Conservation (phyloP, 305 asterid genomes). For the Petunia hybrid region DNA sequence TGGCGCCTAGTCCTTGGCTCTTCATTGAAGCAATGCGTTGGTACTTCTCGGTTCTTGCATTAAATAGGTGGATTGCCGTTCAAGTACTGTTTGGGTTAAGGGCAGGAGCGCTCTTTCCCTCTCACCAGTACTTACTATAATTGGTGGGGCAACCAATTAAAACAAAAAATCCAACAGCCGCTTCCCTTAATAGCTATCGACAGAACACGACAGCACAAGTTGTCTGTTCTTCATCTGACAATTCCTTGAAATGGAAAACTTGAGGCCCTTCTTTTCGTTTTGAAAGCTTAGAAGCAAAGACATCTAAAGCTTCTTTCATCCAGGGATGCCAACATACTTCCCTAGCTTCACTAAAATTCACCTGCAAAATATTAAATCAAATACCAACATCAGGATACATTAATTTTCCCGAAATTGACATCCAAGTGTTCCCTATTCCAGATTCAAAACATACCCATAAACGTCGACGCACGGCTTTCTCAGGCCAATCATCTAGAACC, state of each 20-base stretch:
- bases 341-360: conserved; percentile 73
- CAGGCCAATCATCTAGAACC: conserved; percentile 90
- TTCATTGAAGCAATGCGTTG: too few species aligned
- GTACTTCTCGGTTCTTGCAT: too few species aligned
- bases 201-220: background rate
- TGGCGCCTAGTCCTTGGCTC: too few species aligned
- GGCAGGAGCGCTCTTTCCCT: too few species aligned
- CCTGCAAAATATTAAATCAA: conserved; percentile 45
- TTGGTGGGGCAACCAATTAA: too few species aligned
- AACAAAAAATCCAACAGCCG: too few species aligned
- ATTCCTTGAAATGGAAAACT: conserved; percentile 24
- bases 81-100: background rate
- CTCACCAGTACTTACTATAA: too few species aligned
- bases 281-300: conserved; percentile 32
- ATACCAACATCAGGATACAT: background rate
- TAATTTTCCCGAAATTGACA: background rate
- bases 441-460: conserved; percentile 67
- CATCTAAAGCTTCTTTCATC: conserved; percentile 75
- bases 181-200: too few species aligned
- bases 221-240: conserved; percentile 7
- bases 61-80: background rate
- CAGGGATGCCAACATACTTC: conserved; percentile 68
- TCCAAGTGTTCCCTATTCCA: background rate
- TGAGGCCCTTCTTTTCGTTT: conserved; percentile 23
- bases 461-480: conserved; percentile 56